These are phyloP conservation scores for Oropetium thomaeum DNA, from an alignment of 176 grass and related monocot species.

Conservation along the genomic window DNA sequence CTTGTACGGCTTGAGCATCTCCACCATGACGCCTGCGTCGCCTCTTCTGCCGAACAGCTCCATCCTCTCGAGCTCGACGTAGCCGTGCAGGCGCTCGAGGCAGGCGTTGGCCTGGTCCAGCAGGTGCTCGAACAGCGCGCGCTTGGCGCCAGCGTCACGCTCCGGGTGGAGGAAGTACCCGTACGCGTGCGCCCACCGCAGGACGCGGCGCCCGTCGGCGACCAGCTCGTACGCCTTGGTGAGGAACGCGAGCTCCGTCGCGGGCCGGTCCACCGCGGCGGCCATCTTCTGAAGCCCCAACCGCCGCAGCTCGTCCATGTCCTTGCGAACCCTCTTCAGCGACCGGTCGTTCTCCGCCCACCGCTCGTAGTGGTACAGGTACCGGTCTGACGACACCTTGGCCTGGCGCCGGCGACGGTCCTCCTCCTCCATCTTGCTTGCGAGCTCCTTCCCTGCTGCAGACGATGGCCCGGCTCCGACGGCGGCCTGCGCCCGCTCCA, in stretches of 20 bases:
- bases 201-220: neutral
- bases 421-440: neutral
- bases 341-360: constrained; percentile 24
- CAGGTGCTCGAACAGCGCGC: constrained; percentile 7
- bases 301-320: neutral
- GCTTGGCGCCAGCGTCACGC: neutral
- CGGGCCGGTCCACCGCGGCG: neutral
- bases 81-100: constrained; percentile 24
- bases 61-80: constrained; percentile 8
- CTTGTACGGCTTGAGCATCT: neutral
- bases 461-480: constrained; percentile 16
- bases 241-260: neutral
- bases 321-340: neutral
- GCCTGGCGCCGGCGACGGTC: constrained; percentile 10
- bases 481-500: neutral
- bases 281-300: neutral
- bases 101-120: neutral
- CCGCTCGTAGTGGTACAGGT: constrained; percentile 41
- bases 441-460: no score
- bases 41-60: neutral
- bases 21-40: neutral
- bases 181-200: constrained; percentile 23
- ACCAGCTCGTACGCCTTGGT: neutral
- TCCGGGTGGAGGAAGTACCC: constrained; percentile 17
- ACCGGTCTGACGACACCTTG: constrained; percentile 16